Evolutionary conservation across 352 stramenopile genomes (phyloP).

Genomic region (Phytophthora sp.): DNA sequence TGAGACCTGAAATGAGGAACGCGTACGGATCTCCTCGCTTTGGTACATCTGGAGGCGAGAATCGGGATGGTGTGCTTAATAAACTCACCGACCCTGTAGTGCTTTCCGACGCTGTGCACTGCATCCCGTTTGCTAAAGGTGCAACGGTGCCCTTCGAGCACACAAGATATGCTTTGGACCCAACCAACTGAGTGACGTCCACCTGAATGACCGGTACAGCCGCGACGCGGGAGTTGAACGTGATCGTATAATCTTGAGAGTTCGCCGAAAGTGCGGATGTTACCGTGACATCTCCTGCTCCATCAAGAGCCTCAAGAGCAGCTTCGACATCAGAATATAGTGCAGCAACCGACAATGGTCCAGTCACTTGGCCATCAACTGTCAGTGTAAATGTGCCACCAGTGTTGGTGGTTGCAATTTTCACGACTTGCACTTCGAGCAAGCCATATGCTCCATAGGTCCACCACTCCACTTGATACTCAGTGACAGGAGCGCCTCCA

Average conservation of each 20-base stretch:
- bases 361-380: conserved; percentile 55
- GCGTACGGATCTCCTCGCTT: conserved; percentile 49
- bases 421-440: conserved; percentile 82
- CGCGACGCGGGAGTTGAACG: conserved; percentile 56
- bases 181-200: conserved; percentile 39
- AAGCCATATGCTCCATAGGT: conserved; percentile 51
- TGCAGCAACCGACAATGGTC: conserved; percentile 54
- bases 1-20: conserved; percentile 59
- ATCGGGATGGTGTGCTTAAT: conserved; percentile 32
- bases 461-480: conserved; percentile 92
- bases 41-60: conserved; percentile 59
- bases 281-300: conserved; percentile 84
- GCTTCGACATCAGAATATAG: conserved; percentile 81
- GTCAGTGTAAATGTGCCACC: conserved; percentile 85
- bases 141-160: conserved; percentile 49
- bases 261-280: conserved; percentile 26
- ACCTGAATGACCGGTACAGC: conserved; percentile 43
- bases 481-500: conserved; percentile 83
- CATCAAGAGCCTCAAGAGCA: conserved; percentile 79
- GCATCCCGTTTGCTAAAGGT: conserved; percentile 36
- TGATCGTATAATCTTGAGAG: conserved; percentile 57
- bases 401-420: conserved; percentile 77
- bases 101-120: conserved; percentile 60
- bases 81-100: conserved; percentile 34
- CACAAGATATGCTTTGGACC: conserved; percentile 46